Evolutionary conservation across 805 yeast genomes (phyloP).

Genomic region (Candida piceae): DNA sequence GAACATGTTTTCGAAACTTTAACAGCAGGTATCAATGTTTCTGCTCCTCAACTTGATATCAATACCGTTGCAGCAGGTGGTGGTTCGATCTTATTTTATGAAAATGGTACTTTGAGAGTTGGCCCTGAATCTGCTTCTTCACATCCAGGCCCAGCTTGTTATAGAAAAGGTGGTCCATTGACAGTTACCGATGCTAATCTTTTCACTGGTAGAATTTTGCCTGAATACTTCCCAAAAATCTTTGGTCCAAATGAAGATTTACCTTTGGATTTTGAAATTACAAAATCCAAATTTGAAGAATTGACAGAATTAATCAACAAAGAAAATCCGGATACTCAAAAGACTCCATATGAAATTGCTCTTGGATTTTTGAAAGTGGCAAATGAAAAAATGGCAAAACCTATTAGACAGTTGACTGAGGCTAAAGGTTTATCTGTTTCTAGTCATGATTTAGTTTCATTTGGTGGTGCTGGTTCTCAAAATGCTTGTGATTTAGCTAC

Average conservation of each 20-base stretch:
- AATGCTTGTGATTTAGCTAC: conserved; percentile 77
- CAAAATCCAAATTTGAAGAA: conserved; percentile 44
- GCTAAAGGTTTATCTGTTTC: conserved; percentile 70
- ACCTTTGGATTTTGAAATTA: conserved; percentile 53
- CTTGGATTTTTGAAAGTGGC: conserved; percentile 80
- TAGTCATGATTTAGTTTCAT: conserved; percentile 69
- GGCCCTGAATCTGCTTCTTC: conserved; percentile 88
- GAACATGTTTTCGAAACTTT: conserved; percentile 28
- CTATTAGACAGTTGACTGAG: conserved; percentile 79
- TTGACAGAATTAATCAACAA: conserved; percentile 54
- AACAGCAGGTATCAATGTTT: conserved; percentile 32
- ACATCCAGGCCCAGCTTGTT: conserved; percentile 88
- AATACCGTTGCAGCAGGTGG: conserved; percentile 37
- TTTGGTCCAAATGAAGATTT: conserved; percentile 79
- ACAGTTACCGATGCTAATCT: conserved; percentile 85
- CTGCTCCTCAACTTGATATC: conserved; percentile 32
- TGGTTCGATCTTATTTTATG: conserved; percentile 63
- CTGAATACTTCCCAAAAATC: conserved; percentile 72
- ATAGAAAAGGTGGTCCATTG: conserved; percentile 80
- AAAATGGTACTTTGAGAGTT: conserved; percentile 68
- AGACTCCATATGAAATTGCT: conserved; percentile 67
- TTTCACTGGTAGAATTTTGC: conserved; percentile 63
- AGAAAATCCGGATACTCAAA: conserved; percentile 36
- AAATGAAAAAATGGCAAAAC: conserved; percentile 86
- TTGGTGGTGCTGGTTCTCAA: conserved; percentile 95